These are phyloP conservation scores for Candida incommunis DNA, from an alignment of 805 yeast species.

Conservation along the genomic window DNA sequence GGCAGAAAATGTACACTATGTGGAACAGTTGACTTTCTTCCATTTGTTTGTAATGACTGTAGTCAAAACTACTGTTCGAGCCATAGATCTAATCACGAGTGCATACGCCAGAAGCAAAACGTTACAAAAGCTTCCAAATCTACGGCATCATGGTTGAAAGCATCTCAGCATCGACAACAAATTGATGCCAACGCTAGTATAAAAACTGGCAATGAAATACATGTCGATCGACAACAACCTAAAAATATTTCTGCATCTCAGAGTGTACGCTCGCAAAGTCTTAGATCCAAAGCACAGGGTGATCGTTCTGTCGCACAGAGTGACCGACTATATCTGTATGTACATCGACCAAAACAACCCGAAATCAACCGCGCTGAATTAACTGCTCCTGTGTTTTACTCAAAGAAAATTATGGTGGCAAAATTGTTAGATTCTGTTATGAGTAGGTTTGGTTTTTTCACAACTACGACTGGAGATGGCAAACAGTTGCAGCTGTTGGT, in stretches of 20 bases:
- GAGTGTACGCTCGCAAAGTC: not conserved
- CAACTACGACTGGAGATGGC: not conserved
- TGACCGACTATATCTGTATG: not conserved
- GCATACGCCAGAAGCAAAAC: not conserved
- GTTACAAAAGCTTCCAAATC: not conserved
- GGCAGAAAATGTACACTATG: not conserved
- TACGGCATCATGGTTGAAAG: not conserved
- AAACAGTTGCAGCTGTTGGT: not conserved
- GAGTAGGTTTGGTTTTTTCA: not conserved
- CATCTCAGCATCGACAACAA: not conserved
- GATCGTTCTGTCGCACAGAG: not conserved
- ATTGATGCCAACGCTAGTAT: too few species aligned
- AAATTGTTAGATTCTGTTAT: not conserved
- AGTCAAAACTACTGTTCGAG: not conserved
- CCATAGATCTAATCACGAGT: not conserved
- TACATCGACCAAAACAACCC: not conserved
- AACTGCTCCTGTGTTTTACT: not conserved
- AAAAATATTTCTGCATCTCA: too few species aligned
- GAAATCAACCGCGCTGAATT: not conserved
- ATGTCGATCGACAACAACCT: too few species aligned
- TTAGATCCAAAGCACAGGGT: not conserved
- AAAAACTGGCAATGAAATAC: too few species aligned
- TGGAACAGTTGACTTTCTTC: conserved; percentile 1
- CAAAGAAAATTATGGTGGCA: not conserved
- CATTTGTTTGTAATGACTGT: not conserved